Conservation (phyloP, 176 grass and related monocot genomes). For the Luzula sylvatica region DNA sequence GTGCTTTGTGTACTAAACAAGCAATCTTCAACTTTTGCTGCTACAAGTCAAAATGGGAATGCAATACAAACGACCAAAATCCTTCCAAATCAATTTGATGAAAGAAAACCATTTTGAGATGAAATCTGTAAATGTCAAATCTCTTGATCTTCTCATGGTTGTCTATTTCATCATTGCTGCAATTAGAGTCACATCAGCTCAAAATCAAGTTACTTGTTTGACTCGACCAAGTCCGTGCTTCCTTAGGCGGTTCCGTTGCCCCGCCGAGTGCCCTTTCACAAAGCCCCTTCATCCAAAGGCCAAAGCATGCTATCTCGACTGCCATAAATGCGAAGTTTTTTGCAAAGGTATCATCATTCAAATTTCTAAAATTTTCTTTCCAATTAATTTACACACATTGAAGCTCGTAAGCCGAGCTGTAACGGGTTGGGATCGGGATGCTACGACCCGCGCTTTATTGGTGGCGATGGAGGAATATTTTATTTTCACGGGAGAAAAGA, state of each 20-base stretch:
- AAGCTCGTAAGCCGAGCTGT: constrained; percentile 26
- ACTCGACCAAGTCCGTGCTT: background rate
- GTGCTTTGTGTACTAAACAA: constrained; percentile 2
- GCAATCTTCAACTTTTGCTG: background rate
- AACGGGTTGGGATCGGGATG: constrained; percentile 34
- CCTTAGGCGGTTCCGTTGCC: constrained; percentile 11
- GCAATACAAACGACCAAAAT: too few relatives aligned
- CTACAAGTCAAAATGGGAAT: constrained; percentile 1
- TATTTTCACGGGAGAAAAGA: constrained; percentile 32
- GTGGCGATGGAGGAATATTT: constrained; percentile 30
- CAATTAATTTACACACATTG: background rate
- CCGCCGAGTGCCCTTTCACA: constrained; percentile 20
- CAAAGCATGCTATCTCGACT: constrained; percentile 25
- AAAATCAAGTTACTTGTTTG: constrained; percentile 5
- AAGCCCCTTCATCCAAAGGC: constrained; percentile 17
- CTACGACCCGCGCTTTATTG: constrained; percentile 38
- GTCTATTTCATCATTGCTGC: constrained; percentile 1
- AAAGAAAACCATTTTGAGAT: too few relatives aligned
- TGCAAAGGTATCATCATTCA: constrained; percentile 12
- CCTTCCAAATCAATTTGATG: too few relatives aligned
- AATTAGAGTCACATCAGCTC: constrained; percentile 14
- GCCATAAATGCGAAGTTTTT: constrained; percentile 23
- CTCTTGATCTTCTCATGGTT: background rate
- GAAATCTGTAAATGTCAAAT: background rate
- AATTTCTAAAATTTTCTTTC: background rate